These are phyloP conservation scores for Earliella scabrosa DNA, from an alignment of 1,284 basidiomycete genomes.

Conservation along the genomic window DNA sequence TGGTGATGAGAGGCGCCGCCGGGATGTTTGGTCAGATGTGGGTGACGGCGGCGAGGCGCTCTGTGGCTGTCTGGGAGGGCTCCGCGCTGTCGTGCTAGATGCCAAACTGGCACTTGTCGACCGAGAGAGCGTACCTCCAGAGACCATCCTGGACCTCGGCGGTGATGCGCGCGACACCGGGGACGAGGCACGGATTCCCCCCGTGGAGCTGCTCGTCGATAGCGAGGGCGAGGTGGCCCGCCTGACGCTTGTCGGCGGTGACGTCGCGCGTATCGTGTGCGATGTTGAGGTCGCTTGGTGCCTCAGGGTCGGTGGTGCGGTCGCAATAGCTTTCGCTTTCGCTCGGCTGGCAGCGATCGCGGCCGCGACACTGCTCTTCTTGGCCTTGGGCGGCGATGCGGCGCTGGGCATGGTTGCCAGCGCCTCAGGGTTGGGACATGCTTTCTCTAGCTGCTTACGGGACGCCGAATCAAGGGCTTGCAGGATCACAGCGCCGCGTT, in stretches of 20 bases:
- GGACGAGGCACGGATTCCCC: slow-evolving; percentile 41
- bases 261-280: slow-evolving; percentile 48
- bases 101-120: slow-evolving; percentile 40
- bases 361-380: slow-evolving; percentile 80
- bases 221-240: slow-evolving; percentile 49
- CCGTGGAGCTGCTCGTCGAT: slow-evolving; percentile 37
- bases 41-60: slow-evolving; percentile 54
- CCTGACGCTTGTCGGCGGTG: slow-evolving; percentile 48
- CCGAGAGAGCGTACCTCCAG: slow-evolving; percentile 39
- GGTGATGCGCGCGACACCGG: slow-evolving; percentile 45
- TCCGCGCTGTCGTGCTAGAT: slow-evolving; percentile 40
- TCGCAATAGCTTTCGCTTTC: slow-evolving; percentile 82
- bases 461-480: slow-evolving; percentile 71
- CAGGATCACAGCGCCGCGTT: slow-evolving; percentile 66
- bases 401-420: slow-evolving; percentile 45
- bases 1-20: slow-evolving; percentile 59
- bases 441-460: slow-evolving; percentile 87
- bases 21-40: slow-evolving; percentile 43
- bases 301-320: slow-evolving; percentile 72
- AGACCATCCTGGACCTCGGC: slow-evolving; percentile 49
- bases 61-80: slow-evolving; percentile 28
- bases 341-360: slow-evolving; percentile 84
- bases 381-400: slow-evolving; percentile 52
- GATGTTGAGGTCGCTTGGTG: slow-evolving; percentile 78
- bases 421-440: slow-evolving; percentile 63